These are phyloP conservation scores for Barnettozyma populi DNA, from an alignment of 805 yeast genomes.

Conservation along the genomic window DNA sequence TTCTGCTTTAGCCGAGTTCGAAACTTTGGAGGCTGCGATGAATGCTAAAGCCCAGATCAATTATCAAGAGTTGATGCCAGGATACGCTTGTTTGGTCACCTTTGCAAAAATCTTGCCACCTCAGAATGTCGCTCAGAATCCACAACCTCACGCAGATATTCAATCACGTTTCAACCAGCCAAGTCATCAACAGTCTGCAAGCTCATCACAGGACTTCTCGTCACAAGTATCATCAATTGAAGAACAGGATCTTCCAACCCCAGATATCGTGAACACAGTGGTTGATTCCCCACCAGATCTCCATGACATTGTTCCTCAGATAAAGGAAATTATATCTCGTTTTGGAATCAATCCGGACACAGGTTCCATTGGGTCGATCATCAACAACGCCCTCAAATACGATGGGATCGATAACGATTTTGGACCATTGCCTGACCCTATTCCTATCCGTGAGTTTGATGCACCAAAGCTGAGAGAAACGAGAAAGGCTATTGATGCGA, in stretches of 20 bases:
- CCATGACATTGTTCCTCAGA: constrained; percentile 24
- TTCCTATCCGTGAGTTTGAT: constrained; percentile 67
- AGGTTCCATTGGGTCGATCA: constrained; percentile 36
- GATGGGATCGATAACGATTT: constrained; percentile 47
- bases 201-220: constrained; percentile 14
- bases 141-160: constrained; percentile 8
- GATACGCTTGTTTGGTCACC: constrained; percentile 68
- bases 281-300: constrained; percentile 19
- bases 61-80: constrained; percentile 79
- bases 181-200: constrained; percentile 12
- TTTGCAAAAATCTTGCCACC: constrained; percentile 67
- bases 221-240: background rate
- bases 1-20: constrained; percentile 67
- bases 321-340: constrained; percentile 25
- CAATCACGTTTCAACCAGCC: background rate
- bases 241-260: constrained; percentile 4
- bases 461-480: constrained; percentile 85
- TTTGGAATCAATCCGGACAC: constrained; percentile 29
- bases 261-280: constrained; percentile 12
- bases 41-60: constrained; percentile 71
- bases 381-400: constrained; percentile 40
- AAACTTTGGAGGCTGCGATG: constrained; percentile 68
- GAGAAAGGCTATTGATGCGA: constrained; percentile 64
- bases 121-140: constrained; percentile 12
- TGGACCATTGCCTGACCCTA: constrained; percentile 76